These are phyloP conservation scores for Leccinum pallidistipes DNA, from an alignment of 1,284 basidiomycete genomes.

Conservation along the genomic window DNA sequence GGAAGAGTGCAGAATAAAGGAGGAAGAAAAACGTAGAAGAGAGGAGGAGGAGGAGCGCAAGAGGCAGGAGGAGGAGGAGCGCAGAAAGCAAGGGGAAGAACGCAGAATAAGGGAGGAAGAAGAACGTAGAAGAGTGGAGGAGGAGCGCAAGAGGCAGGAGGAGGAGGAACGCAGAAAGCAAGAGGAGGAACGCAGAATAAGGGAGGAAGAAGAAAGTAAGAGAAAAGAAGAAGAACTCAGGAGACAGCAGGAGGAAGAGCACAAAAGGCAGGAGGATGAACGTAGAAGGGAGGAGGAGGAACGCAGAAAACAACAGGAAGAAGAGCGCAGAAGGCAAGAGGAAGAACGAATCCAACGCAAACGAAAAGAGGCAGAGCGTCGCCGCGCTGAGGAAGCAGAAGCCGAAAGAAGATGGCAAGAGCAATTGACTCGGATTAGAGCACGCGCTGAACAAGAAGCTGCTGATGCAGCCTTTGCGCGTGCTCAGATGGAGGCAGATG, in stretches of 20 bases:
- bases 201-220: too few relatives aligned
- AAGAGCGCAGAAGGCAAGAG: conserved; percentile 18
- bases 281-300: conserved; percentile 26
- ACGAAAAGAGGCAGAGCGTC: conserved; percentile 23
- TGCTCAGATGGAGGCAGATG: conserved; percentile 35
- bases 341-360: conserved; percentile 20
- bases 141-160: conserved; percentile 14
- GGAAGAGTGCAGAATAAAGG: neutral
- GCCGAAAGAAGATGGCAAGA: conserved; percentile 35
- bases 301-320: conserved; percentile 23
- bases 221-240: conserved; percentile 18
- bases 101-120: conserved; percentile 1
- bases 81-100: conserved; percentile 17
- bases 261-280: conserved; percentile 18
- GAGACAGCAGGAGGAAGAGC: conserved; percentile 24
- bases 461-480: conserved; percentile 36
- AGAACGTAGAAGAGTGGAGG: conserved; percentile 2
- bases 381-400: conserved; percentile 26
- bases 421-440: conserved; percentile 32
- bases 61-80: conserved; percentile 17
- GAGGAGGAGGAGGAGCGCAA: conserved; percentile 25
- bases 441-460: conserved; percentile 34
- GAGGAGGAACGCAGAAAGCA: conserved; percentile 27
- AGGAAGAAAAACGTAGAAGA: conserved; percentile 8
- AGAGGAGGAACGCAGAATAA: conserved; percentile 18